These are phyloP conservation scores for Trifolium dubium DNA, from an alignment of 306 rosid genomes.

Conservation along the genomic window DNA sequence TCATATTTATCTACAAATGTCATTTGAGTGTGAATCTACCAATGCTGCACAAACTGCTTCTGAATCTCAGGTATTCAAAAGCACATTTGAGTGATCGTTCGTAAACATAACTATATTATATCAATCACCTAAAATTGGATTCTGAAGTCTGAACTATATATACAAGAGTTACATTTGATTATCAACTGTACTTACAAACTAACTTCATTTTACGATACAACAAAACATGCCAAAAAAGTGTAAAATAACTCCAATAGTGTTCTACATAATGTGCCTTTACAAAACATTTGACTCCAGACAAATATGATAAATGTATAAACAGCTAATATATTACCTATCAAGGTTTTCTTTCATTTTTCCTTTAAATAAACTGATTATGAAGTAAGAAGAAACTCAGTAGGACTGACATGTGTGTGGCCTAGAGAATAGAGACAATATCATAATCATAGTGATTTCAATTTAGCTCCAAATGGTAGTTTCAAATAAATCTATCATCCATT, in stretches of 20 bases:
- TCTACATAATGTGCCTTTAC: neutral
- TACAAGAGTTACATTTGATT: no score
- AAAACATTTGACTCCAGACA: neutral
- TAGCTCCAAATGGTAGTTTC: conserved; percentile 4
- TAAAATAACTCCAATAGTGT: neutral
- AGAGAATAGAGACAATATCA: neutral
- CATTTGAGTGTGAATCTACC: no score
- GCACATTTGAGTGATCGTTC: no score
- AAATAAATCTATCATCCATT: conserved; percentile 11
- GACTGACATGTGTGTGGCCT: conserved; percentile 26
- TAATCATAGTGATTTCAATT: conserved; percentile 6
- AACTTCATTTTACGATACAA: no score
- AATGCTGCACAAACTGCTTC: no score
- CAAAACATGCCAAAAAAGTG: no score
- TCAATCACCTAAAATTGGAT: no score
- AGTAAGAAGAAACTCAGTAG: neutral
- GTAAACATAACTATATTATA: no score
- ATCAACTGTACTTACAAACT: no score
- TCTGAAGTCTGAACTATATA: no score
- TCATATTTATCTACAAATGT: no score
- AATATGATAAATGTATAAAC: conserved; percentile 13
- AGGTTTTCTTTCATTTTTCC: conserved; percentile 18
- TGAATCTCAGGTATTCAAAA: no score
- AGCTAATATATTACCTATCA: conserved; percentile 19
- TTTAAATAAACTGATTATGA: conserved; percentile 5